Evolutionary conservation across 345 rosid species (phyloP).

Genomic region (Syzygium oleosum): DNA sequence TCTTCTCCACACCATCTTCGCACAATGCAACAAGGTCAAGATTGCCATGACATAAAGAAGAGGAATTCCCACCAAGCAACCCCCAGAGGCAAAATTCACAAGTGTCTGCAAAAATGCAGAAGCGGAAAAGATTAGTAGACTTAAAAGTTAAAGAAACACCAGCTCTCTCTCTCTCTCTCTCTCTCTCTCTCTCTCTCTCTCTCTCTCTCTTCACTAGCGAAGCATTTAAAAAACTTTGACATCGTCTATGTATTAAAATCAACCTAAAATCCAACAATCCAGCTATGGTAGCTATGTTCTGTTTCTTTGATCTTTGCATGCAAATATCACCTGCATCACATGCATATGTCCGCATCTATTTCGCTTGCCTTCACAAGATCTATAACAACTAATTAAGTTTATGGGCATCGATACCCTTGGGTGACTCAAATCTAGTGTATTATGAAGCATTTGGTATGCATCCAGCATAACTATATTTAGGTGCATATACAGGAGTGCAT

Average conservation of each 20-base stretch:
- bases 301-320: not conserved
- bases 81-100: slow-evolving; percentile 74
- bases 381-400: not conserved
- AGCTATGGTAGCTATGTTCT: not conserved
- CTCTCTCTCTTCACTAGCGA: not conserved
- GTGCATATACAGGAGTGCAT: not conserved
- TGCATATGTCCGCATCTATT: not conserved
- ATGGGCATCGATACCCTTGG: not conserved
- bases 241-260: not conserved
- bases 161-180: not conserved
- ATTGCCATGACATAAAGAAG: slow-evolving; percentile 60
- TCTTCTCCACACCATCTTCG: slow-evolving; percentile 73
- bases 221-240: not conserved
- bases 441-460: not conserved
- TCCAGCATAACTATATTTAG: not conserved
- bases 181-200: too few species aligned
- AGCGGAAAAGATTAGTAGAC: not conserved
- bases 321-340: not conserved
- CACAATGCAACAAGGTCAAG: slow-evolving; percentile 64
- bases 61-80: slow-evolving; percentile 73
- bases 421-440: not conserved
- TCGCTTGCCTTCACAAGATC: not conserved
- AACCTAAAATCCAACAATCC: not conserved
- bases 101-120: slow-evolving; percentile 43
- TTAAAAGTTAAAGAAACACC: not conserved